A percentile compares a stretch with the other conserved stretches of the same genome.
These are phyloP conservation scores for Scortechinia acanthostroma DNA, from an alignment of 2,329 filamentous ascomycete genomes.

Conservation along the genomic window DNA sequence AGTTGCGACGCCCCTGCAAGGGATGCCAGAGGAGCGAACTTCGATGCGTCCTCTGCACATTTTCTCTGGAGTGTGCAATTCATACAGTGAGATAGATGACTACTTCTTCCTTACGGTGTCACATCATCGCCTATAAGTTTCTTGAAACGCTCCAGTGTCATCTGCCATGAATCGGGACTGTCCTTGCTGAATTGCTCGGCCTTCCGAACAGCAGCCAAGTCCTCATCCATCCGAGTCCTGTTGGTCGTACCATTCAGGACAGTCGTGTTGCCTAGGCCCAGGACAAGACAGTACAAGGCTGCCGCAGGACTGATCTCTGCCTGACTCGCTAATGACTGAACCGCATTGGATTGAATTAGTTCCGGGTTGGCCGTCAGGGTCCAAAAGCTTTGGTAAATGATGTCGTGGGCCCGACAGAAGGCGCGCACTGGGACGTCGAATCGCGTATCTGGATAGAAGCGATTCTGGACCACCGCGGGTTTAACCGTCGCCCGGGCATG, in stretches of 20 bases:
- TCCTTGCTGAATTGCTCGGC: neutral
- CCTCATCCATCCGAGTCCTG: neutral
- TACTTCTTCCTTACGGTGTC: no score
- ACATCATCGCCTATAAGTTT: neutral
- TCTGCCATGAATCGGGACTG: neutral
- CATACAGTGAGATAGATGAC: no score
- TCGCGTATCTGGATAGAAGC: constrained; percentile 52
- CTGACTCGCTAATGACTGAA: neutral
- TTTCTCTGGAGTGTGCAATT: no score
- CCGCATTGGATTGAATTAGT: neutral
- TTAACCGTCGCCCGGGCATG: neutral
- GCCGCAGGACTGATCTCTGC: neutral
- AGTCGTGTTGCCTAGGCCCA: neutral
- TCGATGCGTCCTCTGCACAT: no score
- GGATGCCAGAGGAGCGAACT: no score
- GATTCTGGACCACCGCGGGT: constrained; percentile 64
- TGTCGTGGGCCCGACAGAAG: neutral
- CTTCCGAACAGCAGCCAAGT: neutral
- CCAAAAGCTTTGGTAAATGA: constrained; percentile 2
- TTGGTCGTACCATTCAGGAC: neutral
- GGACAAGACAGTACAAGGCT: neutral
- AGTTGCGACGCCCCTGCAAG: no score
- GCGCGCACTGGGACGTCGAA: constrained; percentile 1
- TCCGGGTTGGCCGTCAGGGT: constrained; percentile 1
- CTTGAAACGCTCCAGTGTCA: neutral